These are phyloP conservation scores for Verticillium albo-atrum DNA, from an alignment of 2,329 filamentous ascomycete species.

Conservation along the genomic window DNA sequence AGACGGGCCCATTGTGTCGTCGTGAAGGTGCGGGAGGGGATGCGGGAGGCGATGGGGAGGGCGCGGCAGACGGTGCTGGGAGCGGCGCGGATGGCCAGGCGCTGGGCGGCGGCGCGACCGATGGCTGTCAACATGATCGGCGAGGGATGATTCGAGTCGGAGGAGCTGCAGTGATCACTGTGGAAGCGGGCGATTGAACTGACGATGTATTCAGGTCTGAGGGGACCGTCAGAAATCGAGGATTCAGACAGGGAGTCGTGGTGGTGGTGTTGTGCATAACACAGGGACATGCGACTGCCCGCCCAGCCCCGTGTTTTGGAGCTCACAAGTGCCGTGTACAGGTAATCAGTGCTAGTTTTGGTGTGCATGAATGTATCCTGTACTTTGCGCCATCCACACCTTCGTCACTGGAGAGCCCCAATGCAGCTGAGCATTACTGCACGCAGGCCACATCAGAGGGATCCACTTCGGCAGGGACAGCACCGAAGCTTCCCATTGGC, in stretches of 20 bases:
- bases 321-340: background rate
- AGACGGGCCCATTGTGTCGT: constrained; percentile 20
- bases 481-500: background rate
- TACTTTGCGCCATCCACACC: background rate
- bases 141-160: background rate
- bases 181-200: background rate
- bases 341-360: background rate
- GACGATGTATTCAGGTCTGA: background rate
- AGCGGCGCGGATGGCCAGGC: constrained; percentile 19
- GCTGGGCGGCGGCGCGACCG: constrained; percentile 32
- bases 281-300: background rate
- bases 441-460: background rate
- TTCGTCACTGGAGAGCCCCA: background rate
- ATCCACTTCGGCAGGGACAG: background rate
- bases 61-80: constrained; percentile 16
- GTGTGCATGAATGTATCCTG: background rate
- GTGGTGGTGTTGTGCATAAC: constrained; percentile 1
- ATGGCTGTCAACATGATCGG: constrained; percentile 36
- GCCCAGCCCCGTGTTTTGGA: constrained; percentile 1
- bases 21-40: constrained; percentile 23
- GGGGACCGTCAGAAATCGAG: background rate
- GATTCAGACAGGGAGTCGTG: background rate
- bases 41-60: constrained; percentile 4
- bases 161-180: background rate
- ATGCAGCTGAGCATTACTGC: background rate